Percentiles rank a stretch among this genome's conserved stretches.
Conservation (phyloP, 2,329 filamentous ascomycete genomes). For the Neonectria hederae region DNA sequence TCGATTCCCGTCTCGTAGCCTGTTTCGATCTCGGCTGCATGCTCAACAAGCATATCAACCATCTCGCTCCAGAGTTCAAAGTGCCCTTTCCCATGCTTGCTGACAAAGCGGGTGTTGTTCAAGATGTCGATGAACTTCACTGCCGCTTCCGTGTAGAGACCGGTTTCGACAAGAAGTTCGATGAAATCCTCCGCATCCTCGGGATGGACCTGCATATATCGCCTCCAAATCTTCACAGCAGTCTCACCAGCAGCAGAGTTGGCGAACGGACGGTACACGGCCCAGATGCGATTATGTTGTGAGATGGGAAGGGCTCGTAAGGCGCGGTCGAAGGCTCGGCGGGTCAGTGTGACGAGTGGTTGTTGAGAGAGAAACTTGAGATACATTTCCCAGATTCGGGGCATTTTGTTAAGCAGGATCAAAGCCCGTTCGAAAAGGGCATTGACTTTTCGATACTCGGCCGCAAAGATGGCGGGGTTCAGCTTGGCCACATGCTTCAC, state of each 20-base stretch:
- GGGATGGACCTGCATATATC: slow-evolving; percentile 97
- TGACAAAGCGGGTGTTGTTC: slow-evolving; percentile 89
- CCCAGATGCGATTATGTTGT: slow-evolving; percentile 96
- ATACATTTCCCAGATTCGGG: slow-evolving; percentile 98
- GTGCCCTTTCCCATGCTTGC: slow-evolving; percentile 92
- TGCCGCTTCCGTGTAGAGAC: slow-evolving; percentile 89
- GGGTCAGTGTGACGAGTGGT: slow-evolving; percentile 87
- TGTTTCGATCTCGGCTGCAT: slow-evolving; percentile 86
- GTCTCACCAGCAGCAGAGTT: slow-evolving; percentile 90
- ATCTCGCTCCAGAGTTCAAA: slow-evolving; percentile 99
- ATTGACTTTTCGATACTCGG: slow-evolving; percentile 94
- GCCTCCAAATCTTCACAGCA: slow-evolving; percentile 90
- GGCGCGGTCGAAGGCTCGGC: slow-evolving; percentile 90
- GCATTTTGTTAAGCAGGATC: slow-evolving; percentile 98
- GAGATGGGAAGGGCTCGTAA: slow-evolving; percentile 91
- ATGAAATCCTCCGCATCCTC: slow-evolving; percentile 97
- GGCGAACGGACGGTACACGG: slow-evolving; percentile 88
- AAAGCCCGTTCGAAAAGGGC: slow-evolving; percentile 91
- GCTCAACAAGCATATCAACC: slow-evolving; percentile 91
- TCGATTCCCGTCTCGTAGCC: slow-evolving; percentile 84
- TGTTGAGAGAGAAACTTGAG: slow-evolving; percentile 89
- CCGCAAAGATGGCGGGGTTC: slow-evolving; percentile 81
- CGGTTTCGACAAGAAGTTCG: slow-evolving; percentile 82
- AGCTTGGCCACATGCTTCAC: slow-evolving; percentile 82
- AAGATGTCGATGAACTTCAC: slow-evolving; percentile 91